phyloP scores from a whole-genome alignment of 306 rosid genomes.

The Astragalus glycyphyllos region DNA sequence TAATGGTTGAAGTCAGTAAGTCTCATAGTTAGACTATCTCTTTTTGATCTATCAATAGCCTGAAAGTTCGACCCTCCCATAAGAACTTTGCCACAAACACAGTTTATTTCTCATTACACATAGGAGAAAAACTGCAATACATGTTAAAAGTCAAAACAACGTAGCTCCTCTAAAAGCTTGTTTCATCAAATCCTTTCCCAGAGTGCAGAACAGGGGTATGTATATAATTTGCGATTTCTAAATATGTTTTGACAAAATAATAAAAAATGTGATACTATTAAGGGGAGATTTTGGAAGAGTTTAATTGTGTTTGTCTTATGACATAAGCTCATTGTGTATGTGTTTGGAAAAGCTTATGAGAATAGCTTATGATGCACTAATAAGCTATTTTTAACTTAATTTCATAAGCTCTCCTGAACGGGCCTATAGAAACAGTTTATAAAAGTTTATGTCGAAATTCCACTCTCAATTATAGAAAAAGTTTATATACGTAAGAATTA shows the following conservation, averaged over 20 bases:
- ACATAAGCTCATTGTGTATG: too few species aligned
- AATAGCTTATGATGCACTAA: too few species aligned
- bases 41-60: background rate
- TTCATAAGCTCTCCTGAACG: too few species aligned
- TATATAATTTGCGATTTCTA: background rate
- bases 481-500: too few species aligned
- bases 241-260: background rate
- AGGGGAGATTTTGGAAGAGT: too few species aligned
- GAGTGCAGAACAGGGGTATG: constrained; percentile 9
- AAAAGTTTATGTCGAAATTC: too few species aligned
- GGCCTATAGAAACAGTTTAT: too few species aligned
- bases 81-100: background rate
- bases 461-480: too few species aligned
- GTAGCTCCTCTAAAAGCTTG: background rate
- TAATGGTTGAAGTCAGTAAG: background rate
- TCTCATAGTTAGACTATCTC: background rate
- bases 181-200: background rate
- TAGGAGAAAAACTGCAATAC: background rate
- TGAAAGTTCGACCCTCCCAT: background rate
- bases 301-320: too few species aligned
- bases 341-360: too few species aligned
- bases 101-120: background rate
- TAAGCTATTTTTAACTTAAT: too few species aligned
- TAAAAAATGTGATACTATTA: background rate
- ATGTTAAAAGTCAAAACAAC: background rate